Evolutionary conservation across 108 stramenopile genomes (phyloP), one percentile per base, ranked within the genome.

Genomic region (Cyclotella kingstonii): DNA sequence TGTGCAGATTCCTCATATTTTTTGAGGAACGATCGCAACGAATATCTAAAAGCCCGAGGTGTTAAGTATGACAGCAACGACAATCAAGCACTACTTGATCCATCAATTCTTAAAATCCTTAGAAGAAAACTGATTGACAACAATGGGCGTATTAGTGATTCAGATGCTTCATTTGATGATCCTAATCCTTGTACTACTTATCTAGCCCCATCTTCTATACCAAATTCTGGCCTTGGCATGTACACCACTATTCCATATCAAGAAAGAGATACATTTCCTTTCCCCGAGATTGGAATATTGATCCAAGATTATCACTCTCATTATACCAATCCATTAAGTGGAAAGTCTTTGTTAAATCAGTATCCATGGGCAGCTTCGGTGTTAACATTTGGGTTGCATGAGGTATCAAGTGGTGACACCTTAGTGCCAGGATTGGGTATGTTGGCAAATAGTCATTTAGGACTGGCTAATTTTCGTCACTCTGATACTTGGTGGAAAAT

Each of bases 181-280:
- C 60, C 60, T 44, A 12, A 15, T 38, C 23, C 66, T 56, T 90
- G 88, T 47, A 76, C 70, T 9, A 44, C 78, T 28, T 87, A 80
- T 41, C 34, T 87, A 28, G 85, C 88, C 30, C 70, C 70, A 27
- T 82, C 81, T 3, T 76, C 84, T 18, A 90, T 90, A 42, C 85
- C 89, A 21, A 66, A 79, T 38, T 60, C 80, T 19, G 89, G 89
- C 14, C 46, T 83, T 4, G 89, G 85, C 36, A 68, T 90, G 39
- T 90, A 81, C 63, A 73, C 85, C 26, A 77, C 76, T 0, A 42
- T 54, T 33, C 54, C 66, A 28, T 63, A 68, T 31, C 12, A 14
- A 2, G 17, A 14, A 5, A 30, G 51, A 11, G 30, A 60, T 1
- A 5, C 3, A 10, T 52, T 75, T 39, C 52, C 30, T 10, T 22